Percentiles rank a stretch among this genome's conserved stretches.
These are phyloP conservation scores for Abelmoschus esculentus DNA, from an alignment of 345 rosid species.

Conservation along the genomic window DNA sequence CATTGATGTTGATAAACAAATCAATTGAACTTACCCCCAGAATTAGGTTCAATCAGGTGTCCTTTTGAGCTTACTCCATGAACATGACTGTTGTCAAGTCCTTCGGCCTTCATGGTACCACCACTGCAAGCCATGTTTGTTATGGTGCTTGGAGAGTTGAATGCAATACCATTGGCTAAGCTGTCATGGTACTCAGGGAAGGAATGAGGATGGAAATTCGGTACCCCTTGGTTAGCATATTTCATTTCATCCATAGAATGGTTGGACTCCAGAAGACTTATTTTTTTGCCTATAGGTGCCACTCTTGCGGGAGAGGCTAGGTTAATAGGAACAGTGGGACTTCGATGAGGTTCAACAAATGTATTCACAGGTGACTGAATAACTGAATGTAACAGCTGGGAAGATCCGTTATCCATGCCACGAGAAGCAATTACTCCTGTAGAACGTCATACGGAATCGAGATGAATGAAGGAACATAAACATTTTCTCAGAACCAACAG, in stretches of 20 bases:
- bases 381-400: constrained; percentile 23
- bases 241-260: constrained; percentile 42
- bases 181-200: constrained; percentile 64
- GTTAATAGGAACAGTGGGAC: constrained; percentile 61
- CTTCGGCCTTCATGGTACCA: constrained; percentile 41
- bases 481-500: constrained; percentile 1
- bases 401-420: constrained; percentile 47
- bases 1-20: constrained; percentile 12
- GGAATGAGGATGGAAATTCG: constrained; percentile 65
- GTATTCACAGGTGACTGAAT: constrained; percentile 33
- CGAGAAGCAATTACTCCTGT: constrained; percentile 38
- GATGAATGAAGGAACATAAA: constrained; percentile 8
- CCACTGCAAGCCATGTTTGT: constrained; percentile 36
- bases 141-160: constrained; percentile 36
- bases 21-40: constrained; percentile 42
- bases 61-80: constrained; percentile 45
- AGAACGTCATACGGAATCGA: constrained; percentile 32
- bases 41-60: constrained; percentile 36
- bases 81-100: constrained; percentile 41
- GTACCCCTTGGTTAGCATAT: constrained; percentile 41
- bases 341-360: constrained; percentile 52
- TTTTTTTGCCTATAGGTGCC: constrained; percentile 47
- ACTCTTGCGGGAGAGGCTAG: constrained; percentile 51
- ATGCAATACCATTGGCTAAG: constrained; percentile 45
- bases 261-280: constrained; percentile 46